Evolutionary conservation across 768 basidiomycete species (phyloP), one percentile per base, ranked within the genome.

Genomic region (Grammothele lineata): DNA sequence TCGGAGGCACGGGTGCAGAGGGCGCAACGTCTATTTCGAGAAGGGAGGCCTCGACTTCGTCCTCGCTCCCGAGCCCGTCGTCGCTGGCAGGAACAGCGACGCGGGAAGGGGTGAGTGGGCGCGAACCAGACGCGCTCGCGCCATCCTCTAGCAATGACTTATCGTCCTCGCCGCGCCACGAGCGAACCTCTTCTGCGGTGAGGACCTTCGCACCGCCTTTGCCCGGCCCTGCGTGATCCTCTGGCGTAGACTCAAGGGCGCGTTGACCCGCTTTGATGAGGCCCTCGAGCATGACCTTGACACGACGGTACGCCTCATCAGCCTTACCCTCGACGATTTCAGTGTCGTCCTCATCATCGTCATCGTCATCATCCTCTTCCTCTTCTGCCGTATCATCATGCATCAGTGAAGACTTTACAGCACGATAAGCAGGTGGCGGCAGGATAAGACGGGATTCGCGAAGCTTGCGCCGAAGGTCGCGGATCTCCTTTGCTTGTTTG

Each of bases 401-500:
- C 12, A 71, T 66, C 36, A 70, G 60, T 1, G 81, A 76, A 4
- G 74, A 74, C 50, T 76, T 75, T 56, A 84, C 72, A 22, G 73
- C 80, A 35, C 70, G 72, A 60, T 69, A 89, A 0, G 77, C 67
- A 22, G 64, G 72, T 3, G 88, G 87, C 1, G 89, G 89, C 1
- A 92, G 75, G 35, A 83, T 80, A 22, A 92, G 78, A 12, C 88
- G 76, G 9, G 87, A 83, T 59, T 93, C 90, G 45, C 92, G 82
- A 38, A 94, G 70, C 58, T 83, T 88, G 25, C 90, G 80, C 12
- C 85, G 80, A 15, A 95, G 72, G 34, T 92, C 88, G 18, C 87
- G 78, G 42, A 95, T 92, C 66, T 95, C 92, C 53, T 80, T 82
- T 6, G 84, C 80, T 59, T 94, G 92, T 23, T 76, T 77, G 54